These are phyloP conservation scores for Cercophora samala DNA, from an alignment of 495 filamentous ascomycete genomes.

Conservation along the genomic window DNA sequence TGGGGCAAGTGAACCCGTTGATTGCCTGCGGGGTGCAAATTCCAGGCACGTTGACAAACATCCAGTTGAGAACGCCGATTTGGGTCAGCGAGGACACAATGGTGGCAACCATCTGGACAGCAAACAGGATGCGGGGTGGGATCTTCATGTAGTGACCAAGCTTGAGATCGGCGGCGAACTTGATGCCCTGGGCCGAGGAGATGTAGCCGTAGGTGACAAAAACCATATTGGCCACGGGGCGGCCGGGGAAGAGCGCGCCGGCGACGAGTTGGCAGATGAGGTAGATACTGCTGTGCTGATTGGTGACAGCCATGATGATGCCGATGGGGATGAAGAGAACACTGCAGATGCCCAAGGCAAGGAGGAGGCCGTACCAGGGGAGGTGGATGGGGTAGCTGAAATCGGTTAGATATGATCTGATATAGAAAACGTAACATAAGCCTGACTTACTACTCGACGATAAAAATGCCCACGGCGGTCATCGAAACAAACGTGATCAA, in stretches of 20 bases:
- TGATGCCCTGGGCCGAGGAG: slow-evolving; percentile 76
- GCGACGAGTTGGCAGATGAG: slow-evolving; percentile 80
- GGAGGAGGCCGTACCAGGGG: slow-evolving; percentile 72
- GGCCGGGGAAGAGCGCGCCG: slow-evolving; percentile 72
- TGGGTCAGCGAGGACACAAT: slow-evolving; percentile 75
- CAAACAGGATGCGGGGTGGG: slow-evolving; percentile 74
- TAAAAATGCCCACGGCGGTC: slow-evolving; percentile 71
- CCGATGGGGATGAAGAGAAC: slow-evolving; percentile 76
- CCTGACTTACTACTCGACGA: slow-evolving; percentile 67
- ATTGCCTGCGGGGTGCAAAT: slow-evolving; percentile 75
- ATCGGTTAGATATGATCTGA: neutral
- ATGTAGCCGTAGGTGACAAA: slow-evolving; percentile 85
- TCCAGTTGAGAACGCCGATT: slow-evolving; percentile 83
- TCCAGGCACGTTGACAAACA: slow-evolving; percentile 71
- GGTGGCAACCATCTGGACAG: slow-evolving; percentile 77
- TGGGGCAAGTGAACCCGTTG: slow-evolving; percentile 84
- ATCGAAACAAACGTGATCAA: slow-evolving; percentile 64
- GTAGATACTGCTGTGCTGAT: slow-evolving; percentile 77
- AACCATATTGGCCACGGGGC: slow-evolving; percentile 83
- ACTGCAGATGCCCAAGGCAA: slow-evolving; percentile 69
- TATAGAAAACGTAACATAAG: neutral
- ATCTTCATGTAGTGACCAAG: slow-evolving; percentile 94
- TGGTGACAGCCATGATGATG: slow-evolving; percentile 83
- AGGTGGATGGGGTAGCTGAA: slow-evolving; percentile 67
- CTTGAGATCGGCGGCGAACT: slow-evolving; percentile 83